Conservation (phyloP, 805 yeast genomes). For the Wickerhamomyces bovis region DNA sequence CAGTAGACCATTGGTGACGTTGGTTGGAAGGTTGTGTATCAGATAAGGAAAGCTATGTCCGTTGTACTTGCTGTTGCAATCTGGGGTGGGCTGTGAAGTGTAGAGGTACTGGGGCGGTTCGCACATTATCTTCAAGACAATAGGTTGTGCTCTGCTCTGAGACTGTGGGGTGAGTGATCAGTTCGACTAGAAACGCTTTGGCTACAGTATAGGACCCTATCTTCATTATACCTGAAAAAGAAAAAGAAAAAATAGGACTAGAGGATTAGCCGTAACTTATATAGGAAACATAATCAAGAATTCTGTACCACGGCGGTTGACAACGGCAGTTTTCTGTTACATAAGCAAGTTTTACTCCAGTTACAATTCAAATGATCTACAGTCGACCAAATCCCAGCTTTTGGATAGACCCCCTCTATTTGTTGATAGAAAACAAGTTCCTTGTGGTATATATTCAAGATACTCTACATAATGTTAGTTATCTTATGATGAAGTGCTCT, state of each 20-base stretch:
- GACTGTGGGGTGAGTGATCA: not conserved
- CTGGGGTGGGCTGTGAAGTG: not conserved
- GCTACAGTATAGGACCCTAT: not conserved
- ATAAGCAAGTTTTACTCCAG: not conserved
- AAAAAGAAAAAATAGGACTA: too few relatives aligned
- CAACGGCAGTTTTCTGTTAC: too few relatives aligned
- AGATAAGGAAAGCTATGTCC: not conserved
- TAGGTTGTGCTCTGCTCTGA: not conserved
- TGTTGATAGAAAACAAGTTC: too few relatives aligned
- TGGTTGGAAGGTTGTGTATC: not conserved
- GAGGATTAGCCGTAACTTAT: not conserved
- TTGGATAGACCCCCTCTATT: too few relatives aligned
- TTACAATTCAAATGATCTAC: not conserved
- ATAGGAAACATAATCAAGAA: not conserved
- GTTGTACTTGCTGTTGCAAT: not conserved
- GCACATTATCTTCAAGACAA: not conserved
- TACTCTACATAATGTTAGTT: too few relatives aligned
- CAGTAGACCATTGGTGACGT: not conserved
- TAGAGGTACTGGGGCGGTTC: not conserved
- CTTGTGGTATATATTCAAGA: too few relatives aligned
- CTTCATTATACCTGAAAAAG: not conserved
- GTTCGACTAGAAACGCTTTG: not conserved
- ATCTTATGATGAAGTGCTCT: too few relatives aligned
- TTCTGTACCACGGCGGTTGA: not conserved
- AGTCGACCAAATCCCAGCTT: not conserved